Base-by-base conservation (phyloP, 257 asterid genomes). In the Voacanga thouarsii region DNA sequence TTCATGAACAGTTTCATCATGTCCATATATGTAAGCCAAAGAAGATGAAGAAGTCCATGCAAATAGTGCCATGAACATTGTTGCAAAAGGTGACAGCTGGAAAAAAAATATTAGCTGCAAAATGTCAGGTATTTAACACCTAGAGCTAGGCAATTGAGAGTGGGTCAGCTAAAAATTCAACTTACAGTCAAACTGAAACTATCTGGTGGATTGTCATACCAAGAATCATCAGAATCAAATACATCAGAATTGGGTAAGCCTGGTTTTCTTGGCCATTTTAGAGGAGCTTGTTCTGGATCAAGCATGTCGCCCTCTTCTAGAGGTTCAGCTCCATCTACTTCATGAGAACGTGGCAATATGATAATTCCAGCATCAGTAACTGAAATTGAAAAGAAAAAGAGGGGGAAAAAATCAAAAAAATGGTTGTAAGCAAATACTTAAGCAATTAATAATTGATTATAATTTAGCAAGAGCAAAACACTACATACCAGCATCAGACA, bases 41-140 rank as follows among this genome's bases (percentile, higher is more conserved):
- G 99, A 90, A 57, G 97, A 91, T 11, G 99, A 92, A 3, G 98
- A 89, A 75, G 88, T 85, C 99, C 98, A 95, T 55, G 92, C 71
- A 87, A 93, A 95, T 72, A 93, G 86, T 44, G 97, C 87, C 92
- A 86, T 89, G 79, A 87, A 95, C 94, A 93, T 90, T 33, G 91
- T 93, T 14, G 94, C 89, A 77, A 95, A 95, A 75, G 99, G 97
- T 18, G 99, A 93, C 70, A 95, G 78, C 98, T 93, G 91, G 51
- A 77, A 79, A 74, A 74, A 56, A 71, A 65, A 68, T 18, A 77
- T 19, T 69, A 44, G 80, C 51, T 39, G 63, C n/a, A 61, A 43
- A 41, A 64, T 23, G 53, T 79, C 55, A 83, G 64, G 59, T 77
- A 47, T 47, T 47, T 53, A 26, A 74, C 45, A 75, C 71, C 26